Conservation (phyloP, 805 yeast species). For the Nakazawaea pomicola region DNA sequence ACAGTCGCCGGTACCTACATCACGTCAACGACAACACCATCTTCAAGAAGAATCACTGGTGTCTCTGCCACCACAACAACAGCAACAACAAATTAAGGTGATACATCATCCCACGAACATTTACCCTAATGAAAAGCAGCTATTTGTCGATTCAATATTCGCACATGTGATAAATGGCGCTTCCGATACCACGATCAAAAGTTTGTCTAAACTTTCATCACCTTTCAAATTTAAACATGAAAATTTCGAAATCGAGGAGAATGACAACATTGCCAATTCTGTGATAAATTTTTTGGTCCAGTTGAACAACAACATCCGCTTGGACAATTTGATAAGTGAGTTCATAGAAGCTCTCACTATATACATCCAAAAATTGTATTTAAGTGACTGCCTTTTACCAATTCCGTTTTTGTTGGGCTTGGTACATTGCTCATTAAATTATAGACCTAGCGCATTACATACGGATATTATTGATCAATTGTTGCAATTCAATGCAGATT, state of each 20-base stretch:
- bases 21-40: too few species aligned
- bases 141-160: slow-evolving; percentile 31
- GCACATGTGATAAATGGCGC: slow-evolving; percentile 33
- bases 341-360: slow-evolving; percentile 31
- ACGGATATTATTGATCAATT: slow-evolving; percentile 28
- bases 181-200: slow-evolving; percentile 25
- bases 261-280: slow-evolving; percentile 24
- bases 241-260: slow-evolving; percentile 23
- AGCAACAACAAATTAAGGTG: slow-evolving; percentile 16
- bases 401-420: slow-evolving; percentile 60
- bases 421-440: slow-evolving; percentile 48
- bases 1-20: not conserved
- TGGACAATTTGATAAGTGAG: slow-evolving; percentile 45
- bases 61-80: not conserved
- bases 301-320: slow-evolving; percentile 36
- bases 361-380: slow-evolving; percentile 22
- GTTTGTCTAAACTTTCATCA: slow-evolving; percentile 29
- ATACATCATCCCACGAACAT: slow-evolving; percentile 24
- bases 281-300: slow-evolving; percentile 38
- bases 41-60: too few species aligned
- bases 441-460: slow-evolving; percentile 58
- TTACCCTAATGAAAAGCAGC: slow-evolving; percentile 32
- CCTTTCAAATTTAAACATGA: slow-evolving; percentile 21
- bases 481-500: slow-evolving; percentile 21
- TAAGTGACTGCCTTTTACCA: slow-evolving; percentile 24